These are phyloP conservation scores for Wickerhamomyces pijperi DNA, from an alignment of 805 yeast genomes.

Conservation along the genomic window DNA sequence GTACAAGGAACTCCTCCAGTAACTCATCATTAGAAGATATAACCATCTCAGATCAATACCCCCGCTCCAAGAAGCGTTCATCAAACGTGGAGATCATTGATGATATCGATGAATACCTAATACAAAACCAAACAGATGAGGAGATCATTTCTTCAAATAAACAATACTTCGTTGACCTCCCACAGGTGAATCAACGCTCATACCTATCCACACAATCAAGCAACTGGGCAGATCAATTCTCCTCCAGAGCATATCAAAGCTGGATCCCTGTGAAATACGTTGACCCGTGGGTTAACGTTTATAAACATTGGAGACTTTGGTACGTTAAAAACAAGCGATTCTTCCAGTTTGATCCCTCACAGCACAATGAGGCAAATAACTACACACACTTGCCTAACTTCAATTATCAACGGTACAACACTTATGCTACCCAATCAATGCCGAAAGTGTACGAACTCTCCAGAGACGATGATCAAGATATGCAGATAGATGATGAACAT, in stretches of 20 bases:
- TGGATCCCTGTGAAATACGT: background rate
- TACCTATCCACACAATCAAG: no score
- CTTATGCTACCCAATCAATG: background rate
- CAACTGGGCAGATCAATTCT: background rate
- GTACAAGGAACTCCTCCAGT: background rate
- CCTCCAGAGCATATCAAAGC: background rate
- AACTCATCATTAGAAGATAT: background rate
- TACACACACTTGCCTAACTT: background rate
- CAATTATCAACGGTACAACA: background rate
- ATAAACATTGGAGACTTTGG: background rate
- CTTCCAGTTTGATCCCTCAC: background rate
- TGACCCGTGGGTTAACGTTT: background rate
- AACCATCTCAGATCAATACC: no score
- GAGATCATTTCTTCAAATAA: constrained; percentile 6
- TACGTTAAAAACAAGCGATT: background rate
- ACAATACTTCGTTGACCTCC: constrained; percentile 2
- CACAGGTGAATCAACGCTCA: no score
- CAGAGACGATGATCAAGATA: background rate
- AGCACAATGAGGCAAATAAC: background rate
- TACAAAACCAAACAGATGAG: constrained; percentile 8
- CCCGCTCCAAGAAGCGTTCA: no score
- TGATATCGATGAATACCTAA: constrained; percentile 10
- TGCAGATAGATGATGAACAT: background rate
- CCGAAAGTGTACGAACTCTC: background rate
- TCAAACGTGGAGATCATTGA: background rate